A percentile compares a stretch with the other conserved stretches of the same genome.
These are phyloP conservation scores for Chlorella sp. DNA, from an alignment of 139 green algal species.

Conservation along the genomic window DNA sequence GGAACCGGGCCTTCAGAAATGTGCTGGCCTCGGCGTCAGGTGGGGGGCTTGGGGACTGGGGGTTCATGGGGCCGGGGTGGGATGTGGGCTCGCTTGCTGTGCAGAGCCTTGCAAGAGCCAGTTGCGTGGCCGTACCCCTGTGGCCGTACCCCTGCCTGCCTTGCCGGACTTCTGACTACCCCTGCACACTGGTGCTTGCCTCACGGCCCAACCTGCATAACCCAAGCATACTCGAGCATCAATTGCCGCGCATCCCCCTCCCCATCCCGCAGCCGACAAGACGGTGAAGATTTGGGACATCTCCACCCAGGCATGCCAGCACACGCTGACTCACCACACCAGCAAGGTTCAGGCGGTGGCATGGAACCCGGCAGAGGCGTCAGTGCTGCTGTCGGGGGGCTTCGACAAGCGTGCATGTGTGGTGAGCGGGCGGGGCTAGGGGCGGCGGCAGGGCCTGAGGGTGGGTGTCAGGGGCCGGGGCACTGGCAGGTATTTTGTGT, in stretches of 20 bases:
- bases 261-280: conserved; percentile 69
- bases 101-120: no score
- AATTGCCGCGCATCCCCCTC: not conserved
- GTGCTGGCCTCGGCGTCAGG: conserved; percentile 85
- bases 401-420: conserved; percentile 87
- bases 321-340: conserved; percentile 90
- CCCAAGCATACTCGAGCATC: no score
- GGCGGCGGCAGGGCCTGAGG: no score
- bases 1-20: conserved; percentile 91
- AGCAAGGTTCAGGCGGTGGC: conserved; percentile 95
- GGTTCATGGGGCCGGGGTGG: not conserved
- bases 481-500: no score
- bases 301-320: conserved; percentile 54
- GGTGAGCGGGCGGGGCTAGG: conserved; percentile 52
- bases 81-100: no score
- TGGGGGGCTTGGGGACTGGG: not conserved
- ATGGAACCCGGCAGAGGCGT: conserved; percentile 91
- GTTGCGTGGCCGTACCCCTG: no score
- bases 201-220: no score
- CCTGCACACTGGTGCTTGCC: no score
- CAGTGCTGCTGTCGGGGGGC: conserved; percentile 87
- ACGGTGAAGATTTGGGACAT: conserved; percentile 94
- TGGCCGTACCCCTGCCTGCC: not conserved
- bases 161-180: not conserved
- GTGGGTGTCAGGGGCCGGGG: no score